phyloP scores from a whole-genome alignment of 1,284 basidiomycete species.

The Meripilus lineatus region DNA sequence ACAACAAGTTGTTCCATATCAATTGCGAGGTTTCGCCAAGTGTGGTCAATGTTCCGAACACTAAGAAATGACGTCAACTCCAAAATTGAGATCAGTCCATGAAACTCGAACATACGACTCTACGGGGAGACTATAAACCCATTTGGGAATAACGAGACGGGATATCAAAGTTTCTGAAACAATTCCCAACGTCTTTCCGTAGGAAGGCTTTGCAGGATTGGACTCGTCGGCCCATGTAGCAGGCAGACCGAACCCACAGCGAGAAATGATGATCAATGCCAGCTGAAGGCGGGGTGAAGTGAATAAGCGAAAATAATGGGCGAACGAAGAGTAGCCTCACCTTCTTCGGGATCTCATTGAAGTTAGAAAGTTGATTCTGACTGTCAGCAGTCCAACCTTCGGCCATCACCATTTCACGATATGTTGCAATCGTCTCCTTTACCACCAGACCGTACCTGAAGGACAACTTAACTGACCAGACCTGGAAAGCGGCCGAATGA shows the following conservation, averaged over 20 bases:
- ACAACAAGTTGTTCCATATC: slow-evolving; percentile 4
- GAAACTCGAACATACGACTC: slow-evolving; percentile 2
- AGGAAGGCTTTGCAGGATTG: neutral
- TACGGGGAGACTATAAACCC: slow-evolving; percentile 11
- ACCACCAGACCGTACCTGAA: slow-evolving; percentile 6
- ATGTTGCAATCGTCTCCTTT: slow-evolving; percentile 8
- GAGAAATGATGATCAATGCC: slow-evolving; percentile 10
- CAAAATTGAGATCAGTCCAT: neutral
- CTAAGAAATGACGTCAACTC: neutral
- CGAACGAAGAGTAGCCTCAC: slow-evolving; percentile 1
- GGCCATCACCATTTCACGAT: slow-evolving; percentile 8
- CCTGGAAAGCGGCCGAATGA: neutral
- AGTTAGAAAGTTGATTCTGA: neutral
- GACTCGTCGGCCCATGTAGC: slow-evolving; percentile 7
- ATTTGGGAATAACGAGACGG: slow-evolving; percentile 6
- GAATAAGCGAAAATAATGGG: neutral
- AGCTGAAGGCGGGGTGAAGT: slow-evolving; percentile 1
- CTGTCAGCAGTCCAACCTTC: slow-evolving; percentile 8
- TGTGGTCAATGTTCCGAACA: slow-evolving; percentile 5
- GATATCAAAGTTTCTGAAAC: slow-evolving; percentile 4
- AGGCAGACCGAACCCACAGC: slow-evolving; percentile 11
- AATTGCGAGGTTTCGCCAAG: slow-evolving; percentile 1
- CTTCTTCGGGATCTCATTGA: slow-evolving; percentile 8
- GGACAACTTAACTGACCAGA: neutral
- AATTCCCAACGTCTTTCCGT: slow-evolving; percentile 5